Percentiles rank a stretch among this genome's conserved stretches.
Evolutionary conservation across 352 stramenopile species (phyloP).

Genomic region (Phytophthora aleatoria): DNA sequence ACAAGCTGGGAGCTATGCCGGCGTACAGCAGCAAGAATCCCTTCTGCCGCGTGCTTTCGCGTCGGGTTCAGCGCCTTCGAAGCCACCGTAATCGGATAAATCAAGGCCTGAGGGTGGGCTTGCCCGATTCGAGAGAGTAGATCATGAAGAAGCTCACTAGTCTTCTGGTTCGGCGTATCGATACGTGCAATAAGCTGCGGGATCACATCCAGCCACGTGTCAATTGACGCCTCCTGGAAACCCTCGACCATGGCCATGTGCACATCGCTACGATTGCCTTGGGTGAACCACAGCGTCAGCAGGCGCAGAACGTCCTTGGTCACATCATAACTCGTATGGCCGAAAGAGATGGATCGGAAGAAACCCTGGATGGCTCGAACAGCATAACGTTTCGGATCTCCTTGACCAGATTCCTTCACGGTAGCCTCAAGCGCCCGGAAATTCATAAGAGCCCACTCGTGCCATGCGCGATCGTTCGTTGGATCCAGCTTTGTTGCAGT

Average conservation of each 20-base stretch:
- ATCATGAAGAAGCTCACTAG: slow-evolving; percentile 81
- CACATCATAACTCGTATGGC: slow-evolving; percentile 91
- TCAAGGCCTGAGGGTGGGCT: slow-evolving; percentile 98
- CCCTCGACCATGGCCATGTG: slow-evolving; percentile 79
- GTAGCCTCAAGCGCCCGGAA: slow-evolving; percentile 87
- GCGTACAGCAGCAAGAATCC: slow-evolving; percentile 95
- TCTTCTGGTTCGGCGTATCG: slow-evolving; percentile 79
- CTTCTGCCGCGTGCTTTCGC: slow-evolving; percentile 92
- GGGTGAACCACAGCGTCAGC: slow-evolving; percentile 98
- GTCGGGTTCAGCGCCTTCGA: slow-evolving; percentile 95
- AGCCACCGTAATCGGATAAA: slow-evolving; percentile 98
- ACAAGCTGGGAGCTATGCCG: slow-evolving; percentile 96
- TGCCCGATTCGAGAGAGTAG: slow-evolving; percentile 93
- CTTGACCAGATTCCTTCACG: slow-evolving; percentile 50
- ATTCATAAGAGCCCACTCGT: slow-evolving; percentile 99
- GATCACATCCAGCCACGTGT: slow-evolving; percentile 99
- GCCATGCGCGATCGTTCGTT: slow-evolving; percentile 97
- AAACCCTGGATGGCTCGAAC: slow-evolving; percentile 97
- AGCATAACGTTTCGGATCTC: slow-evolving; percentile 81
- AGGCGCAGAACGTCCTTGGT: slow-evolving; percentile 98
- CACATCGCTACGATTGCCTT: slow-evolving; percentile 93
- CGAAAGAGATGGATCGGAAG: slow-evolving; percentile 96
- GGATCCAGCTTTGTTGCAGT: slow-evolving; percentile 83
- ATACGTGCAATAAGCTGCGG: slow-evolving; percentile 97
- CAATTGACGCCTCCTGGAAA: slow-evolving; percentile 94